These are phyloP conservation scores for Cyanidiococcus yangmingshanensis DNA, from an alignment of 23 red algal species.

Conservation along the genomic window DNA sequence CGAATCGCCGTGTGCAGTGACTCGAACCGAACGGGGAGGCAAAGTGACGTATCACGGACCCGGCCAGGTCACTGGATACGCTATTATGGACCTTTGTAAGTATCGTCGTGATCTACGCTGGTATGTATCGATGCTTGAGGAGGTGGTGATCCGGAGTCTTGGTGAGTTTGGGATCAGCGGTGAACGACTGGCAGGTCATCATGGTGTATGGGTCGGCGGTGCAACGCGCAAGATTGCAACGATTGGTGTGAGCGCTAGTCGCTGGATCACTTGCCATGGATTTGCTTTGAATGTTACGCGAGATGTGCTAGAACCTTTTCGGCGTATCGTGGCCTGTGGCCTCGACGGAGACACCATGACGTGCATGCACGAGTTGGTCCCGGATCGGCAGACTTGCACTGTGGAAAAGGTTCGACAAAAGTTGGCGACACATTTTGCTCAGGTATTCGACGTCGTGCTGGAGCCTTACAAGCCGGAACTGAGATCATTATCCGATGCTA, in stretches of 20 bases:
- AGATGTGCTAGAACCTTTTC: slow-evolving; percentile 26
- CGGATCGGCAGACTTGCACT: background rate
- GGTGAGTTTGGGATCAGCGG: slow-evolving; percentile 21
- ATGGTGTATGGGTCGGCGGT: slow-evolving; percentile 77
- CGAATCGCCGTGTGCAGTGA: slow-evolving; percentile 9
- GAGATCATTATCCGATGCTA: too few relatives aligned
- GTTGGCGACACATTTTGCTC: background rate
- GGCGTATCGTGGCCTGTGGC: slow-evolving; percentile 3
- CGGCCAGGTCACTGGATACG: slow-evolving; percentile 69
- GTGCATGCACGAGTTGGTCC: slow-evolving; percentile 2
- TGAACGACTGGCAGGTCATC: slow-evolving; percentile 41
- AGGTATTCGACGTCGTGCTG: background rate
- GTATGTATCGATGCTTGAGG: slow-evolving; percentile 68
- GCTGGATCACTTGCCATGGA: slow-evolving; percentile 85
- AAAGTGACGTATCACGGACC: slow-evolving; percentile 93
- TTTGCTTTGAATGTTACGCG: slow-evolving; percentile 69
- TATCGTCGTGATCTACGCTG: slow-evolving; percentile 53
- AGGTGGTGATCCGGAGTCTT: slow-evolving; percentile 31
- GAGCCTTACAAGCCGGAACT: too few relatives aligned
- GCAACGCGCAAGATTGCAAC: slow-evolving; percentile 43
- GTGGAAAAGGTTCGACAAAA: background rate
- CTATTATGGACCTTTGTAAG: slow-evolving; percentile 47
- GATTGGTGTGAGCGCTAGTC: slow-evolving; percentile 63
- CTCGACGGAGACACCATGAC: background rate
- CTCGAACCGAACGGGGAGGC: slow-evolving; percentile 78